Evolutionary conservation across 2,329 filamentous ascomycete genomes (phyloP), one percentile per base, ranked within the genome.

Genomic region (Fusarium xylarioides): DNA sequence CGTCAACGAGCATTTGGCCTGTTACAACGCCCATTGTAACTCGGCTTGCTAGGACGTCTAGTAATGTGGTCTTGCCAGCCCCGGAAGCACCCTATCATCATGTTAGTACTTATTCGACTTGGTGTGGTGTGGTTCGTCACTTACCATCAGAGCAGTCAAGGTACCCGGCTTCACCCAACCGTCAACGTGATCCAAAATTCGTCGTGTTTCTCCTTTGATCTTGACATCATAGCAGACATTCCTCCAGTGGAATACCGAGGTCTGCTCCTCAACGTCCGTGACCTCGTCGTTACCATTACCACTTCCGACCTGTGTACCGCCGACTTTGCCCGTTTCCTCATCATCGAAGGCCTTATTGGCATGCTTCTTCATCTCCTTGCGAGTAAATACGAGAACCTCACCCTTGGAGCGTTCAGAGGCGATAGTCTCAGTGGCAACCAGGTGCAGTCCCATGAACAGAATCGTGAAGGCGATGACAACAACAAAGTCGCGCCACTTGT

Each of bases 41-140:
- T 79, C 94, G 91, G 63, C 91, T 93, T 40, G 94, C 94, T 49
- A 97, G 86, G 26, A 93, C 92, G 81, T 97, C 93, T 26, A 97
- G 85, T 19, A 97, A 87, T 0, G 94, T 97, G 0, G 94, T 97
- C 81, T 97, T 97, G 42, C 94, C 94, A 18, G 94, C 94, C 72
- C 94, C 94, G 12, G 92, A 93, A 6, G 94, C 93, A 83, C 78
- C 78, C 44, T 88, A 80, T 95, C 93, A 11, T 95, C 85, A 2
- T 94, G 93, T 80, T 95, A 93, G 80, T 95, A 93, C 79, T 94
- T 92, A 35, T 92, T 75, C 95, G 26, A 95, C 34, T 93, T 1
- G 26, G 6, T 92, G n/a, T n/a, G 94, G 81, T 93, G 93, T 59
- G 91, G 89, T 80, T 95, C 79, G 94, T 37, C 18, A 57, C 69